Conservation (phyloP, 257 asterid species). For the Eucommia ulmoides region DNA sequence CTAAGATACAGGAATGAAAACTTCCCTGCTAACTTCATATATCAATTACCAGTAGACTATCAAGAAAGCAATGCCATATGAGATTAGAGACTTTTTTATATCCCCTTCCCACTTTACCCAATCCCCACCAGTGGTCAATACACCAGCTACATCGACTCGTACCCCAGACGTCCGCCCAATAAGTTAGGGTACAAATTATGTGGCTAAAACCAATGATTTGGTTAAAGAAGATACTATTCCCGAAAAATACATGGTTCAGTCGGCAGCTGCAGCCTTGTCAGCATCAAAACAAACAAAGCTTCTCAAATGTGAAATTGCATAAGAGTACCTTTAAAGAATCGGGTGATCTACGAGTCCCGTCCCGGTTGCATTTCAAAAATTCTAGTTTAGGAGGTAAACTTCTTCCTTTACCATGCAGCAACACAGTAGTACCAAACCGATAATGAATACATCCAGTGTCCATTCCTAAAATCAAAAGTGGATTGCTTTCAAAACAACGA, state of each 20-base stretch:
- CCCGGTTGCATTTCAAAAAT: conserved; percentile 16
- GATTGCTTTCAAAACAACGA: no score
- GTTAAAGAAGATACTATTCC: neutral
- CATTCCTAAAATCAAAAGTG: conserved; percentile 65
- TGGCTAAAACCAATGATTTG: neutral
- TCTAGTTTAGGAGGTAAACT: conserved; percentile 20
- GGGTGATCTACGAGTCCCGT: conserved; percentile 38
- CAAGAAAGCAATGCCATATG: no score
- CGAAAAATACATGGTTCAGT: neutral
- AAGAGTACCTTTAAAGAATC: conserved; percentile 45
- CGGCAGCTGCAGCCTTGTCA: neutral
- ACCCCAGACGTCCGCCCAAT: neutral
- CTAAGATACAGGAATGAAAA: no score
- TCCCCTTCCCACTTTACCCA: no score
- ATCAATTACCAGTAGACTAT: no score
- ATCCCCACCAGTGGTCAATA: no score
- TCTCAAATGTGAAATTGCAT: conserved; percentile 2
- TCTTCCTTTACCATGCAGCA: conserved; percentile 21
- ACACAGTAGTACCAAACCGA: conserved; percentile 20
- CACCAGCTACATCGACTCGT: no score
- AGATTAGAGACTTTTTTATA: no score
- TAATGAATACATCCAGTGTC: conserved; percentile 30
- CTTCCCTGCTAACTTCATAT: no score
- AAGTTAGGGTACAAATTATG: neutral
- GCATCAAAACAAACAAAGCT: neutral